Evolutionary conservation across 1,284 basidiomycete species (phyloP).

Genomic region (Marasmius fiardii): DNA sequence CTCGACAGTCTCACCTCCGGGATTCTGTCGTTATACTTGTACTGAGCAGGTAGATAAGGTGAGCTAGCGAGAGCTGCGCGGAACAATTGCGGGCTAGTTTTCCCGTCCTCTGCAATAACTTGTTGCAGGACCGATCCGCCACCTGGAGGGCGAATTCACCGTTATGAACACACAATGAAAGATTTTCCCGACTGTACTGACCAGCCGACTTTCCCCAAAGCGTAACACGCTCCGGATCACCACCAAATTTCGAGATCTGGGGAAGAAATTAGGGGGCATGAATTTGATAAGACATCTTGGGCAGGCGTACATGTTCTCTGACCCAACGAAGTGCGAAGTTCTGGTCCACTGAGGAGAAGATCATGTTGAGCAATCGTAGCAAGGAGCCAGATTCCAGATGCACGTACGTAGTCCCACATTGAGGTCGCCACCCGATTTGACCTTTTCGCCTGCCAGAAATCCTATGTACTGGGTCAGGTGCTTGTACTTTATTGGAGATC

Average conservation of each 20-base stretch:
- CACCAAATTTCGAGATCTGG: slow-evolving; percentile 25
- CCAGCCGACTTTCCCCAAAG: slow-evolving; percentile 33
- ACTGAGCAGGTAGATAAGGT: slow-evolving; percentile 41
- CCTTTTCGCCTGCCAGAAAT: slow-evolving; percentile 30
- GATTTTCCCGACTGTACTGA: slow-evolving; percentile 4
- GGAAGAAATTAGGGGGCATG: neutral
- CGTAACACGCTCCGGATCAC: slow-evolving; percentile 23
- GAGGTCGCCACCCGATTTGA: slow-evolving; percentile 30
- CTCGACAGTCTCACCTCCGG: slow-evolving; percentile 30
- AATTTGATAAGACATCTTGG: neutral
- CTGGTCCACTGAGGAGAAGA: slow-evolving; percentile 21
- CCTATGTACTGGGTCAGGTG: slow-evolving; percentile 13
- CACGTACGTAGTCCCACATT: slow-evolving; percentile 34
- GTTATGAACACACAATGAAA: neutral
- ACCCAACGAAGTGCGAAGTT: slow-evolving; percentile 27
- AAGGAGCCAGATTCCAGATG: neutral
- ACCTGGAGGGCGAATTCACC: slow-evolving; percentile 15
- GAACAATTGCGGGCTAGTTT: slow-evolving; percentile 38
- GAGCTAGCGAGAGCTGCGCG: slow-evolving; percentile 42
- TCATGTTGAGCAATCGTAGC: neutral
- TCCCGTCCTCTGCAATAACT: slow-evolving; percentile 28
- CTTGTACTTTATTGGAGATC: neutral
- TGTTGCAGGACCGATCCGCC: slow-evolving; percentile 32
- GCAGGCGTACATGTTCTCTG: slow-evolving; percentile 22
- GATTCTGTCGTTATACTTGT: slow-evolving; percentile 36